Percentiles rank a stretch among this genome's conserved stretches.
Evolutionary conservation across 768 basidiomycete species (phyloP).

Genomic region (Nidularia pulvinata): DNA sequence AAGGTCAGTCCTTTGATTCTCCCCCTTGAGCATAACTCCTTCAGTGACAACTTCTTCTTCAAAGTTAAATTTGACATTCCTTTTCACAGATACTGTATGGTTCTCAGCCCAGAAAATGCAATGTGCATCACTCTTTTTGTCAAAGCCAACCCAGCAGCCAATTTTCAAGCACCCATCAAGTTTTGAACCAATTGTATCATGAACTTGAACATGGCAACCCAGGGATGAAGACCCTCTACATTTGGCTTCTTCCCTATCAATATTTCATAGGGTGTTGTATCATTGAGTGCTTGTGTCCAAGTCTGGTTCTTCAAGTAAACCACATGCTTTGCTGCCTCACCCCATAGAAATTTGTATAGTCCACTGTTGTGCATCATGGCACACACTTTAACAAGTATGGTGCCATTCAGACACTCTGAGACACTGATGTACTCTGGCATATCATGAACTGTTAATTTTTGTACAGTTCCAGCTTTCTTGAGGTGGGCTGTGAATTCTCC

Average conservation of each 20-base stretch:
- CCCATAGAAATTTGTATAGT: constrained; percentile 20
- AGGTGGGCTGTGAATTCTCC: constrained; percentile 21
- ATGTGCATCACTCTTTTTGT: constrained; percentile 8
- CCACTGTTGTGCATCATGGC: constrained; percentile 13
- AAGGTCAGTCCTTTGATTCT: background rate
- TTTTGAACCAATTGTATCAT: constrained; percentile 6
- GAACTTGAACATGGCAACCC: constrained; percentile 17
- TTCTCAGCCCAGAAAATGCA: constrained; percentile 19
- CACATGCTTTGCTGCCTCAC: constrained; percentile 12
- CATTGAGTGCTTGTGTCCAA: constrained; percentile 15
- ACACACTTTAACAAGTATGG: constrained; percentile 12
- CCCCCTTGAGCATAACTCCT: constrained; percentile 1
- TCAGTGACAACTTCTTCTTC: background rate
- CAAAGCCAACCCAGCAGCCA: constrained; percentile 12
- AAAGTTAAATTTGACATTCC: constrained; percentile 3
- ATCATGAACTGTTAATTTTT: constrained; percentile 26
- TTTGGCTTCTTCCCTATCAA: constrained; percentile 17
- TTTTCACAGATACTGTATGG: constrained; percentile 10
- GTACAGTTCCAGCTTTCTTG: constrained; percentile 22
- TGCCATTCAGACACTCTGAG: constrained; percentile 30
- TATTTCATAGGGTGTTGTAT: constrained; percentile 17
- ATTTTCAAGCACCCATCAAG: constrained; percentile 3
- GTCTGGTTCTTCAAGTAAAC: constrained; percentile 23
- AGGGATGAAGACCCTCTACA: constrained; percentile 15
- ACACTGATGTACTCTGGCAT: constrained; percentile 34